phyloP scores from a whole-genome alignment of 23 red algal genomes.

The Pyropia haitanensis region DNA sequence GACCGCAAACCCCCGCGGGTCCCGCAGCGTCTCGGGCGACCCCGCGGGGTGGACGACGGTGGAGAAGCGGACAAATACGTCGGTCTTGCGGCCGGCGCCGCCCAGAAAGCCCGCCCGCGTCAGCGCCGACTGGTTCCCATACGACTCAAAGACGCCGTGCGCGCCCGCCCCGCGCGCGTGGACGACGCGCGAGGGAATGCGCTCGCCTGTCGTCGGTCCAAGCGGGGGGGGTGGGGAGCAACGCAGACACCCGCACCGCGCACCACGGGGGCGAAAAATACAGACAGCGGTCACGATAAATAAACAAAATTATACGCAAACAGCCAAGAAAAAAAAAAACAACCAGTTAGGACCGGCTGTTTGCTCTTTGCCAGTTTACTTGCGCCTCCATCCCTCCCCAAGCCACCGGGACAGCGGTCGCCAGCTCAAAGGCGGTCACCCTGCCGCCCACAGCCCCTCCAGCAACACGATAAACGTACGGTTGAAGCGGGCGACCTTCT shows the following conservation, averaged over 20 bases:
- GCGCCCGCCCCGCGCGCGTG: conserved; percentile 65
- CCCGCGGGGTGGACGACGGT: conserved; percentile 66
- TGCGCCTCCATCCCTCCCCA: too few relatives aligned
- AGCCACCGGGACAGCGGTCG: too few relatives aligned
- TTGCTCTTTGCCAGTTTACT: conserved; percentile 12
- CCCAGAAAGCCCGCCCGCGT: conserved; percentile 54
- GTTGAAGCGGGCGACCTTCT: conserved; percentile 97
- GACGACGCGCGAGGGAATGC: conserved; percentile 80
- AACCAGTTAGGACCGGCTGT: not conserved
- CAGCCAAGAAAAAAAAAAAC: not conserved
- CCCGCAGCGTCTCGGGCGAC: conserved; percentile 80
- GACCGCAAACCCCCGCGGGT: too few relatives aligned
- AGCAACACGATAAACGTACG: too few relatives aligned
- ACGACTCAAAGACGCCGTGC: conserved; percentile 63
- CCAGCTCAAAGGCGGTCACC: too few relatives aligned
- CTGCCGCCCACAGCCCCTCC: too few relatives aligned
- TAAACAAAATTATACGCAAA: not conserved
- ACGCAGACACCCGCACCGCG: too few relatives aligned
- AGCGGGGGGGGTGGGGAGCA: too few relatives aligned
- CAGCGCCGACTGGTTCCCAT: conserved; percentile 14
- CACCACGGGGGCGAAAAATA: too few relatives aligned
- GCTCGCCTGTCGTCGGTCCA: too few relatives aligned
- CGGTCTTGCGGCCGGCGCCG: conserved; percentile 27
- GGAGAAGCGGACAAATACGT: conserved; percentile 60
- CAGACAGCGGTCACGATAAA: not conserved